Evolutionary conservation across 2,329 filamentous ascomycete genomes (phyloP), one percentile per base, ranked within the genome.

Genomic region (Trichophyton simii): DNA sequence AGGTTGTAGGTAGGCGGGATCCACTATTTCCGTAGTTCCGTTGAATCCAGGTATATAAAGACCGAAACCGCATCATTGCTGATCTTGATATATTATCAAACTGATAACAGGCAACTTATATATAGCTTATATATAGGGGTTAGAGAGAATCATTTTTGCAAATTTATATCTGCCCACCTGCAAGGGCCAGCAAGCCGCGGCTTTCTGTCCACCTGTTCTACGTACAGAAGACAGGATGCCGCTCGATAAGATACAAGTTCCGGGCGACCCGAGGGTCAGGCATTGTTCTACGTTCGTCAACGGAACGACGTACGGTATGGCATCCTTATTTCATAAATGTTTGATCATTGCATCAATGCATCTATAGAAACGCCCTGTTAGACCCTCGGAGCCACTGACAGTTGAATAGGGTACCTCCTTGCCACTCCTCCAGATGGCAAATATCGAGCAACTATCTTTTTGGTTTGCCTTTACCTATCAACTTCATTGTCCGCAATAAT

Each of bases 181-280:
- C 25, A 31, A 54, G 20, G 11, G 18, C 48, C 25, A 34, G 9
- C n/a, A 54, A 15, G 22, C 28, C 28, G 28, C 25, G 28, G 8
- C n/a, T 55, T 8, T 28, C n/a, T 28, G n/a, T 36, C 28, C 28
- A 3, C 11, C 2, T 55, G 25, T 34, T 34, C 52, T n/a, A 55
- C 52, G n/a, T 36, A 55, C 18, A 31, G 2, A n/a, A 36, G 25
- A 13, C 52, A 36, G 8, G 41, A 84, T 82, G 79, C 70, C 80
- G 58, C 72, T 80, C 48, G 82, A 87, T 70, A 87, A 87, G 70
- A 82, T 92, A 64, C 72, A 74, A 58, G 78, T 79, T 20, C 80
- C 80, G 46, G 80, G 82, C 64, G 89, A 92, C 76, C 69, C 83
- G 38, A 82, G 88, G 64, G 80, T 90, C 67, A 77, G 84, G 68